Base-by-base conservation (phyloP, 371 early-diverging fungal genomes). In the Parasitella parasitica region DNA sequence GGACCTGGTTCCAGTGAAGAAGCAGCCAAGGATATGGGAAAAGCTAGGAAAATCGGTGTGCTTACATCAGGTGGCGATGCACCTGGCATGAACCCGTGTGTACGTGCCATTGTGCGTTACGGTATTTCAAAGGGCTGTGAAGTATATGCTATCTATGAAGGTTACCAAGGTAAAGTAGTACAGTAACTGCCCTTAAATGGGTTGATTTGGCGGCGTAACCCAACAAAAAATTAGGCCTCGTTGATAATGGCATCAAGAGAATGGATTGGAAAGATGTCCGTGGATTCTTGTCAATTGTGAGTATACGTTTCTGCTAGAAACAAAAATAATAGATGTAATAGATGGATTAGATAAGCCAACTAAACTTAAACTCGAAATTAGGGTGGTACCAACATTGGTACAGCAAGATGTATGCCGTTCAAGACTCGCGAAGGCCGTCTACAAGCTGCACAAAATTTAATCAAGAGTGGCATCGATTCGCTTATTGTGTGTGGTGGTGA, bases 51-150 rank as follows among this genome's bases (percentile, higher is more conserved):
- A 46, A 92, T 99, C 67, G 98, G 91, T 50, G 86, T 99, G 20
- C 70, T 99, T 53, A 99, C 99, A 12, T 94, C 94, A 50, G 99
- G 99, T 34, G 99, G 99, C 36, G 99, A 99, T 80, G 91, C 97
- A 1, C 95, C 95, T 8, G 99, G 99, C 27, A 99, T 99, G 99
- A 99, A 99, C 73, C 91, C 97, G 16, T 92, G 93, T 27, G 97
- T 99, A 18, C 88, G 99, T 52, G 89, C 94, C 12, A 90, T 97
- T 35, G 94, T 97, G 7, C 86, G 99, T 49, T 91, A 94, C 57
- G 91, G 96, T 18, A 88, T 95, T 56, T 84, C 89, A 34, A 82
- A 86, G 30, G 93, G 90, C 1, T 95, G 94, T 71, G 82, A 91
- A 22, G 92, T 97, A 0, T 98, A 86, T 78, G 92, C 90, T 12